Conservation (phyloP, 1,284 basidiomycete genomes). For the Sporisorium iseilematis-ciliati region DNA sequence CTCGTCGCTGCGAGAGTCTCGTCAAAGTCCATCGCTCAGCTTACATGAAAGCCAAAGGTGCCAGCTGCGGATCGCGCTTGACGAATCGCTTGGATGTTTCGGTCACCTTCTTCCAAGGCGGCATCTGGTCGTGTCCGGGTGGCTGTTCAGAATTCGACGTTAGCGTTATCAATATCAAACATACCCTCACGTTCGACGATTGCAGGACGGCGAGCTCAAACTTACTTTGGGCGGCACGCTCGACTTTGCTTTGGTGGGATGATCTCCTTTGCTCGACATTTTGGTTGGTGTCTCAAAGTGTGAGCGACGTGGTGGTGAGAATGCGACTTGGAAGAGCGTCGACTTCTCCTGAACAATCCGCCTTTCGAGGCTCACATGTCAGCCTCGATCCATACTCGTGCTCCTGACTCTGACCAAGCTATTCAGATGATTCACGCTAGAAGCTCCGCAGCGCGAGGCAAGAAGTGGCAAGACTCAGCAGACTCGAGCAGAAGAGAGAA, state of each 20-base stretch:
- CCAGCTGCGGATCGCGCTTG: slow-evolving; percentile 39
- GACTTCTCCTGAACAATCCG: too few species aligned
- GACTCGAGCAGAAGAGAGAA: too few species aligned
- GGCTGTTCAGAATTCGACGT: slow-evolving; percentile 15
- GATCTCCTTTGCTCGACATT: slow-evolving; percentile 23
- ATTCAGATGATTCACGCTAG: too few species aligned
- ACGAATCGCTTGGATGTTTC: slow-evolving; percentile 28
- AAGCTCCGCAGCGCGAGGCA: too few species aligned
- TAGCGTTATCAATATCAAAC: background rate
- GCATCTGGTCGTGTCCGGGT: slow-evolving; percentile 25
- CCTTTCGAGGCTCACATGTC: too few species aligned
- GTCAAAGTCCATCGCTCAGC: background rate
- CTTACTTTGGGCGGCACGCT: slow-evolving; percentile 39
- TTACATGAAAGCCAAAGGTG: slow-evolving; percentile 32
- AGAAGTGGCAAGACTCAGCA: too few species aligned
- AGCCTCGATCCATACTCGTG: too few species aligned
- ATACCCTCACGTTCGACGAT: background rate
- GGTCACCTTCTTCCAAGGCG: slow-evolving; percentile 9
- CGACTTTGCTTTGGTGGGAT: slow-evolving; percentile 15
- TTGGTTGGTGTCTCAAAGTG: too few species aligned
- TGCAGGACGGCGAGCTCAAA: background rate
- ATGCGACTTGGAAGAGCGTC: background rate
- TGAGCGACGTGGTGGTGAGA: slow-evolving; percentile 8
- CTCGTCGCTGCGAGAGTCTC: too few species aligned
- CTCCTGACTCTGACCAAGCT: too few species aligned